Base-by-base conservation (phyloP, 257 asterid species). In the Thymus mandschuricus region DNA sequence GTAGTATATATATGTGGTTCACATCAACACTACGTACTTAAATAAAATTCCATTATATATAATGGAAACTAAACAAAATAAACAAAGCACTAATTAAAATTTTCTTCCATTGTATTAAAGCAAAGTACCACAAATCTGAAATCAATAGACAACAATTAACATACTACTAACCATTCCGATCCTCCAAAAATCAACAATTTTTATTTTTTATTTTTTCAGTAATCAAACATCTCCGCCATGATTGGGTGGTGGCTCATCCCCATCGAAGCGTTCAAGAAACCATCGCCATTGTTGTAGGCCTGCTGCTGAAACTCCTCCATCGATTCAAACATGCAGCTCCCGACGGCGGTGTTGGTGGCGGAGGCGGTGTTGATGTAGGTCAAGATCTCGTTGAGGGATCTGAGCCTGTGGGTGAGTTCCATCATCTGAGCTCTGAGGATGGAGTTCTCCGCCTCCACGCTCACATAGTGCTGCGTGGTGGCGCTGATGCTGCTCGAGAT, bases 391-490 rank as follows among this genome's bases (percentile, higher is more conserved):
- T 88, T 77, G 5, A 94, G 77, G 1, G 97, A 94, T 10, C 84
- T 75, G 59, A 91, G 81, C 28, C 96, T 83, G 15, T 91, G 97
- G 3, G 82, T 74, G 55, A 94, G 85, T 76, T 91, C 99, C 82
- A 75, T 66, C 90, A 86, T 75, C 77, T 89, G 98, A 33, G 99
- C 98, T 33, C 88, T 78, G 71, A 94, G 28, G 1, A 94, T 87
- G 0, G 96, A 84, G 38, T 94, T 94, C 6, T 94, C 93, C 3
- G 95, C 81, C 80, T 88, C 98, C n/a, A 91, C 79, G 21, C 57
- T 81, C 73, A 77, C 55, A 44, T 51, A 83, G 34, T 84, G 89
- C 43, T 81, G 84, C 5, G 89, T 75, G 34, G 95, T 83, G 51
- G 74, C 52, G 21, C 63, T 78, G 11, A 91, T 72, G 73, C 71